Base-by-base conservation (phyloP, 495 filamentous ascomycete species). In the Elaphomyces granulatus region DNA sequence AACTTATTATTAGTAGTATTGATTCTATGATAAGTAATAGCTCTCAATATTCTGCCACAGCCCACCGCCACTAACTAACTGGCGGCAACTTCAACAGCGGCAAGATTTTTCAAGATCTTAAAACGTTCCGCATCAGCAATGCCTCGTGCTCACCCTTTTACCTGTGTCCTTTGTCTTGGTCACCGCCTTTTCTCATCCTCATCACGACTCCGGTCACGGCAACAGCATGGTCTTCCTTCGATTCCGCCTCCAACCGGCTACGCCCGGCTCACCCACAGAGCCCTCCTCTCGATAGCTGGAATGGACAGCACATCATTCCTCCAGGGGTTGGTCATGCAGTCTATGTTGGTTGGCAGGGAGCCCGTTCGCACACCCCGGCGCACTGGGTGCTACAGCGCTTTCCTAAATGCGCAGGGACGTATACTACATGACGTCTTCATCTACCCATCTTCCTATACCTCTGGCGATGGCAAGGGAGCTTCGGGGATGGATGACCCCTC, bases 351-450 rank as follows among this genome's bases (percentile, higher is more conserved):
- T 0, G 46, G 59, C 9, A 63, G 64, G 38, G 63, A 65, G 44
- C 45, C 55, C 48, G 51, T 50, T 44, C 41, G 50, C 45, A 32
- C 43, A 17, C 52, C 43, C 19, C 56, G 53, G 35, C 59, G 36
- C 8, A 57, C 42, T 2, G 75, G 75, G 12, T 74, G 75, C 54
- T 95, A 92, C 61, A 64, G 74, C 16, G 82, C 77, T 1, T 94
- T 98, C 51, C 71, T 98, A 9, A 93, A 78, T 47, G 84, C 85
- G 15, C 73, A 79, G 46, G 87, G 90, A 32, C 71, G 84, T 31
- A 66, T 95, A 8, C 64, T 95, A 18, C 74, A 87, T 58, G 90
- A 98, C 56, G 81, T 83, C 18, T 94, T 94, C 62, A 66, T 98
- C 20, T 94, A 90, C 64, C 77, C 77, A 3, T 55, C 70, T 32